These are phyloP conservation scores for Gleditsia sinensis DNA, from an alignment of 306 rosid genomes.

Conservation along the genomic window DNA sequence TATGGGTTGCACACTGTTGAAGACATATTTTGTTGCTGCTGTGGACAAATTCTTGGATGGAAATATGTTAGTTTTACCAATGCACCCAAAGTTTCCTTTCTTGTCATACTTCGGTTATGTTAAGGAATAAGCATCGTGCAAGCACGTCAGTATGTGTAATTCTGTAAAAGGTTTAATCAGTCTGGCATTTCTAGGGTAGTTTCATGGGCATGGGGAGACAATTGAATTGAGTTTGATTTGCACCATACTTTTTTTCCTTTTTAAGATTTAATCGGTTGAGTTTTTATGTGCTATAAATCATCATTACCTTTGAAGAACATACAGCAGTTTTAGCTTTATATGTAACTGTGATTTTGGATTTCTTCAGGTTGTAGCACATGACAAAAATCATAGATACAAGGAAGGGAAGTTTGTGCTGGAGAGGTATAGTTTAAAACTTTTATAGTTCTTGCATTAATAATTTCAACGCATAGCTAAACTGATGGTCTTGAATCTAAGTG, in stretches of 20 bases:
- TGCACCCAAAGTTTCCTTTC: slow-evolving; percentile 12
- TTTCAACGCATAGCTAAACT: slow-evolving; percentile 2
- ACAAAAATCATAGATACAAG: slow-evolving; percentile 67
- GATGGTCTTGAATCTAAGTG: too few species aligned
- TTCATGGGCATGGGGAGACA: not conserved
- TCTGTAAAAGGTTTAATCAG: slow-evolving; percentile 1
- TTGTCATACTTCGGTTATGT: slow-evolving; percentile 12
- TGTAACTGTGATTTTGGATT: slow-evolving; percentile 23
- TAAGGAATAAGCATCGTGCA: not conserved
- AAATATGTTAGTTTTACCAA: slow-evolving; percentile 75
- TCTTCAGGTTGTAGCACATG: slow-evolving; percentile 71
- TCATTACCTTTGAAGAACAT: slow-evolving; percentile 2
- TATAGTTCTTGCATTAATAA: not conserved
- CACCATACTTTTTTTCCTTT: too few species aligned
- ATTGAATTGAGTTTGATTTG: not conserved
- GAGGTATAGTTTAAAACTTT: slow-evolving; percentile 45
- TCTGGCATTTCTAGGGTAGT: not conserved
- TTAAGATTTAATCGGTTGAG: too few species aligned
- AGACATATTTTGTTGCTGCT: slow-evolving; percentile 85
- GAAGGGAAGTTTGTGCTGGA: slow-evolving; percentile 90
- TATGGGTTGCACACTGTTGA: slow-evolving; percentile 87
- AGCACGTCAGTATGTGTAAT: slow-evolving; percentile 3
- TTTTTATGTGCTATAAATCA: too few species aligned
- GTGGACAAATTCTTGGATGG: slow-evolving; percentile 92
- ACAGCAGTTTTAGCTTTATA: not conserved